Conservation (phyloP, 177 flowering plant species). For the Telopea speciosissima region DNA sequence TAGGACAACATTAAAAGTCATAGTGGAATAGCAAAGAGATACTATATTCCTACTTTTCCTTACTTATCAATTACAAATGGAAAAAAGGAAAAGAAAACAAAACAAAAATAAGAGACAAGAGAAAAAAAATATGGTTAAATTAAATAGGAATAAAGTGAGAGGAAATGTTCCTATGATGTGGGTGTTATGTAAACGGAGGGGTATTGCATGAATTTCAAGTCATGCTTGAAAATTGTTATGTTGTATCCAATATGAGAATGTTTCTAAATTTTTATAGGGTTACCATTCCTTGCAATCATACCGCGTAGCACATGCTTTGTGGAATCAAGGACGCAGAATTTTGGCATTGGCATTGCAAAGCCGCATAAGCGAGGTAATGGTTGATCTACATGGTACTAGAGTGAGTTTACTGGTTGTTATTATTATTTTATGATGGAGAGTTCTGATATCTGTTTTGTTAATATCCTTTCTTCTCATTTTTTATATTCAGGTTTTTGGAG, state of each 20-base stretch:
- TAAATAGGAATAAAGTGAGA: not conserved
- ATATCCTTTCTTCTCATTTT: not conserved
- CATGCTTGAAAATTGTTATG: not conserved
- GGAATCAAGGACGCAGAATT: constrained; percentile 72
- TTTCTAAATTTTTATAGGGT: constrained; percentile 39
- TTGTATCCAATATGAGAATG: not conserved
- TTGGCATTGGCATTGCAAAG: constrained; percentile 84
- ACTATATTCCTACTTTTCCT: no score
- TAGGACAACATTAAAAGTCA: no score
- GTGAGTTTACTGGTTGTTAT: no score
- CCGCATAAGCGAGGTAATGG: constrained; percentile 72
- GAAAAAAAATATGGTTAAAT: no score
- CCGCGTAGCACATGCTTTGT: constrained; percentile 76
- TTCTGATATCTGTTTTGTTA: not conserved
- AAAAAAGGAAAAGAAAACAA: no score
- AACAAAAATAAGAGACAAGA: no score
- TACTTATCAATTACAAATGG: no score
- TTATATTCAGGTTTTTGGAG: constrained; percentile 61
- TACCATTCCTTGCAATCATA: constrained; percentile 77
- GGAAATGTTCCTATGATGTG: not conserved
- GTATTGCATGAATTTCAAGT: not conserved
- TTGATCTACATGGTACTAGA: not conserved
- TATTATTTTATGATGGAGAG: no score
- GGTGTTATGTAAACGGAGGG: not conserved
- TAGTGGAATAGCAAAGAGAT: no score